Conservation (phyloP, 176 grass and related monocot genomes). For the Panicum miliaceum region DNA sequence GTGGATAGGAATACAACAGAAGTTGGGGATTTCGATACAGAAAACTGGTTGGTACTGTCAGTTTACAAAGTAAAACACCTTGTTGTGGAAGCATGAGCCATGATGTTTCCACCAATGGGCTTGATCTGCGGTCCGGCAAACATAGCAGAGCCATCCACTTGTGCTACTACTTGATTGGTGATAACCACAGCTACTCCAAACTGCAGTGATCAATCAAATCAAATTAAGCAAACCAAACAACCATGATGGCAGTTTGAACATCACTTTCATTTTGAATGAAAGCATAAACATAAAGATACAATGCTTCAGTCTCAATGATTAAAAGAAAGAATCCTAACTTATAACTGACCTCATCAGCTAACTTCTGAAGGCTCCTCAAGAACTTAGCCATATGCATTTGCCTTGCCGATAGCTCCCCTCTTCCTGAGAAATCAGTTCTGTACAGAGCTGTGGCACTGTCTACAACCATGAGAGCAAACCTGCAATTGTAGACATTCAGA, state of each 20-base stretch:
- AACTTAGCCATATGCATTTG: constrained; percentile 99
- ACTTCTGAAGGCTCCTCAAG: constrained; percentile 90
- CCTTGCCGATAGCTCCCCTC: constrained; percentile 92
- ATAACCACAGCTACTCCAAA: constrained; percentile 98
- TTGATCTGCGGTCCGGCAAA: constrained; percentile 93
- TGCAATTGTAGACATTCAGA: constrained; percentile 42
- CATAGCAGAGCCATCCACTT: constrained; percentile 96
- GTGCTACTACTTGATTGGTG: constrained; percentile 95
- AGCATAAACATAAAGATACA: neutral
- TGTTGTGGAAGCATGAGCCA: constrained; percentile 95
- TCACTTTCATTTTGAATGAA: neutral
- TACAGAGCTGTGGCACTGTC: constrained; percentile 96
- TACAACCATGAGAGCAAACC: constrained; percentile 98
- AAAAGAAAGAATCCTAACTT: neutral
- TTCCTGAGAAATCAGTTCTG: constrained; percentile 94
- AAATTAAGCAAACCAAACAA: constrained; percentile 24
- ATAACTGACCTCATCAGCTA: constrained; percentile 79
- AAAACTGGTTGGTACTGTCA: neutral
- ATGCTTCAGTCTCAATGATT: neutral
- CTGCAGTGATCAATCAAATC: constrained; percentile 42
- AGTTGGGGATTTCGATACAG: neutral
- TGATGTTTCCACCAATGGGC: constrained; percentile 93
- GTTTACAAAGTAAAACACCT: constrained; percentile 37
- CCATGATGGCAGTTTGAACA: neutral
- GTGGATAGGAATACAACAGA: neutral